Percentiles rank a stretch among this genome's conserved stretches.
These are phyloP conservation scores for Cajanus cajan DNA, from an alignment of 306 rosid genomes.

Conservation along the genomic window DNA sequence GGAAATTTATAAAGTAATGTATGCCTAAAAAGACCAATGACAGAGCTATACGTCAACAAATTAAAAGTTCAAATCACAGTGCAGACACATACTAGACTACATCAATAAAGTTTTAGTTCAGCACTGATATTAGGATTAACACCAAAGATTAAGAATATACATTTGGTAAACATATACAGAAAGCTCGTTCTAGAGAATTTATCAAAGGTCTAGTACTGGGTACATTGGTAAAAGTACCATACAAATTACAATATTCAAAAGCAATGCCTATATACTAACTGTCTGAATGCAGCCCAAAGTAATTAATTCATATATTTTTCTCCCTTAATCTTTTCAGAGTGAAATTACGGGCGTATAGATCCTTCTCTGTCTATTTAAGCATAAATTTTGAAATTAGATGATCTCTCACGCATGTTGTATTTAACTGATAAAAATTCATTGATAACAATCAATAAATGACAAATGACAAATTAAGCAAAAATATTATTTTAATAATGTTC, in stretches of 20 bases:
- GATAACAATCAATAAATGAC: background rate
- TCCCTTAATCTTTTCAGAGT: background rate
- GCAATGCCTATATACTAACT: background rate
- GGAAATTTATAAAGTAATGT: background rate
- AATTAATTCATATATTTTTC: background rate
- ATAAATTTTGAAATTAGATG: background rate
- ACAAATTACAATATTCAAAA: background rate
- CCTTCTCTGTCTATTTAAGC: background rate
- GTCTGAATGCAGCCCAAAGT: background rate
- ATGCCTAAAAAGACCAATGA: background rate
- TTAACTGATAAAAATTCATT: background rate
- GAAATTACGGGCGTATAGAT: background rate
- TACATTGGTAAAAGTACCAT: background rate
- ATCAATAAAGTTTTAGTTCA: constrained; percentile 7
- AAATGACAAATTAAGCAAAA: background rate
- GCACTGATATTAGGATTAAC: background rate
- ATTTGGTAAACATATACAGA: background rate
- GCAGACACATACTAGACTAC: background rate
- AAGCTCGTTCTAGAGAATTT: background rate
- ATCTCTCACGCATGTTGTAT: background rate
- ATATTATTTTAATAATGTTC: background rate
- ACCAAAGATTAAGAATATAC: background rate
- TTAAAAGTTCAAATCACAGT: background rate
- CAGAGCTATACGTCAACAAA: background rate
- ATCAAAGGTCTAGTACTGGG: background rate